These are phyloP conservation scores for Symmetrospora coprosmae DNA, from an alignment of 768 basidiomycete species.

Conservation along the genomic window DNA sequence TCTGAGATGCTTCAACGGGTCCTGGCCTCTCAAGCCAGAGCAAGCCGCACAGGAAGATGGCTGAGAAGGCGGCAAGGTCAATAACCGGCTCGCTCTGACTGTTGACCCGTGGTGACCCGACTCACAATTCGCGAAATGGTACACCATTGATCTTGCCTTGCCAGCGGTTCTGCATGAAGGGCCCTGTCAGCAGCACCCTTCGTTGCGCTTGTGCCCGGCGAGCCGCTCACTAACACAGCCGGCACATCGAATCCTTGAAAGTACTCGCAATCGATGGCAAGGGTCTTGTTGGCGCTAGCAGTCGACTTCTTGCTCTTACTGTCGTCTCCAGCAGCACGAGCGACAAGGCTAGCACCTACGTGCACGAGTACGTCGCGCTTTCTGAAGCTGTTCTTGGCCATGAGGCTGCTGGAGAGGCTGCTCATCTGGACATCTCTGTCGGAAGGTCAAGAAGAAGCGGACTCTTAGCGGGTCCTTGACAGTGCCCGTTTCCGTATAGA, in stretches of 20 bases:
- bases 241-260: conserved; percentile 17
- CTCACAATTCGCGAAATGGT: conserved; percentile 3
- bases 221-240: background rate
- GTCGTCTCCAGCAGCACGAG: no score
- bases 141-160: conserved; percentile 1
- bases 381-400: background rate
- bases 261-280: background rate
- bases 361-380: background rate
- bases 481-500: background rate
- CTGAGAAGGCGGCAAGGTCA: background rate
- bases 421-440: conserved; percentile 1
- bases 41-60: background rate
- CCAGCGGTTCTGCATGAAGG: background rate
- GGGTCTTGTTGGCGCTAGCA: no score
- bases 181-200: background rate
- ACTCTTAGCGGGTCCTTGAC: background rate
- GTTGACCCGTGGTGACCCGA: background rate
- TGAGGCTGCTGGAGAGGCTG: background rate
- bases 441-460: background rate
- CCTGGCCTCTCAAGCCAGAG: conserved; percentile 5
- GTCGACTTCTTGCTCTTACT: background rate
- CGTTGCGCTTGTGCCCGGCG: background rate
- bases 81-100: background rate
- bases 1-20: background rate
- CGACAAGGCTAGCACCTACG: no score